Evolutionary conservation across 1,139 yeast species (phyloP), one percentile per base, ranked within the genome.

Genomic region (Pichia sp.): DNA sequence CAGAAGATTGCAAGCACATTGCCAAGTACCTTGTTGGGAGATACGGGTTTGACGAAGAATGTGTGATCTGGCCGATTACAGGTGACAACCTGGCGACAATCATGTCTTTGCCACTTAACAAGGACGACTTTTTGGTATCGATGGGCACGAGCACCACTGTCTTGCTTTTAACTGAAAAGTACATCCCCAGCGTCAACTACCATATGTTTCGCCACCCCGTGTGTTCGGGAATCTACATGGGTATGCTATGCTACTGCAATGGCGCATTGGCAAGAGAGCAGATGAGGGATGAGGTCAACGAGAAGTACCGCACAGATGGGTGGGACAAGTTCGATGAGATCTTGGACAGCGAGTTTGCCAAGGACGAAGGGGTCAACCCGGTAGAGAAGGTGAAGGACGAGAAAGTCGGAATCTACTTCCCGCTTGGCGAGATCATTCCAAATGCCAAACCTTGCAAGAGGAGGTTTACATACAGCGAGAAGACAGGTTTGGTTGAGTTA

Each of bases 61-160:
- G 96, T 63, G 71, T 73, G 46, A 75, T 88, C 15, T 84, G 80
- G 62, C 73, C 80, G 1, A 87, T 90, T 63, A 90, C 97, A 0
- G 97, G 97, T 32, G 97, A 90, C 69, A 90, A 90, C 67, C 78
- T 92, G 55, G 96, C 96, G 1, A 90, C 97, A 0, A 85, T 90
- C 49, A 77, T 92, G 62, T 84, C 97, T 0, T 73, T 90, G 50
- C 96, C 97, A 1, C 75, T 90, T 60, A 75, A 78, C 45, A 81
- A 85, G 30, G 85, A 87, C 66, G 97, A 90, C 68, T 81, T 87
- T 45, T 76, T 90, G 63, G 77, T 90, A 4, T 87, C 96, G 1
- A 76, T 90, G 66, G 97, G 97, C 0, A 90, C 97, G 0, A 85
- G 95, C 16, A 90, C 97, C 3, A 90, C 97, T 0, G 90, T 89